phyloP scores from a whole-genome alignment of 306 rosid genomes.

The Dryas alaskensis region DNA sequence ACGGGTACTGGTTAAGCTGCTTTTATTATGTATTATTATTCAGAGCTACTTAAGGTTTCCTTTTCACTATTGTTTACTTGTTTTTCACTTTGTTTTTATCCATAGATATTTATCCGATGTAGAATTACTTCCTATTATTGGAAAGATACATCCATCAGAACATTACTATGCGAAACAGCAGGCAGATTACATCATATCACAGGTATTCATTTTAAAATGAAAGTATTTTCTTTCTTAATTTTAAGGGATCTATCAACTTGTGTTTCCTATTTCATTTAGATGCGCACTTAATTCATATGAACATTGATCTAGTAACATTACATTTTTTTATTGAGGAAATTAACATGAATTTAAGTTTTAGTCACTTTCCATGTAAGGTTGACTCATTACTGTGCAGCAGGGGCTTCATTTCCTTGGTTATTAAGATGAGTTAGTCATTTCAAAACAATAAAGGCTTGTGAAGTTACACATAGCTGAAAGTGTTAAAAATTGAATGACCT shows the following conservation, averaged over 20 bases:
- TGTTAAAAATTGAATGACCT: background rate
- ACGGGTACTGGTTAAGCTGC: slow-evolving; percentile 54
- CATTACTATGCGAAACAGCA: slow-evolving; percentile 93
- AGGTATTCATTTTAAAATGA: slow-evolving; percentile 47
- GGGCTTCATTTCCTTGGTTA: background rate
- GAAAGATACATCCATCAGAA: slow-evolving; percentile 93
- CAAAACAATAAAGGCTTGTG: background rate
- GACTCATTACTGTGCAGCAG: background rate
- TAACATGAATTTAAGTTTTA: background rate
- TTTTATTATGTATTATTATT: slow-evolving; percentile 18
- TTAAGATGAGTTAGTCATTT: background rate
- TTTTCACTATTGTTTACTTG: slow-evolving; percentile 24
- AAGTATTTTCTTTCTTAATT: slow-evolving; percentile 1
- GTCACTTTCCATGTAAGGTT: background rate
- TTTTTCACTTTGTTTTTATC: slow-evolving; percentile 20
- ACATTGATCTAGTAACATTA: background rate
- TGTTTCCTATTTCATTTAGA: slow-evolving; percentile 17
- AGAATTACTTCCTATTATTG: slow-evolving; percentile 78
- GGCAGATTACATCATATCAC: slow-evolving; percentile 82
- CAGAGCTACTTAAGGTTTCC: slow-evolving; percentile 18
- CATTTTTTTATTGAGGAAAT: background rate
- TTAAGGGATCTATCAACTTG: slow-evolving; percentile 9
- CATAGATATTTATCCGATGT: slow-evolving; percentile 67
- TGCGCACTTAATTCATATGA: background rate
- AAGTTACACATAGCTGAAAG: background rate